A percentile compares a stretch with the other conserved stretches of the same genome.
Evolutionary conservation across 179 eudicot genomes (phyloP).

Genomic region (Sideroxylon spinosum): DNA sequence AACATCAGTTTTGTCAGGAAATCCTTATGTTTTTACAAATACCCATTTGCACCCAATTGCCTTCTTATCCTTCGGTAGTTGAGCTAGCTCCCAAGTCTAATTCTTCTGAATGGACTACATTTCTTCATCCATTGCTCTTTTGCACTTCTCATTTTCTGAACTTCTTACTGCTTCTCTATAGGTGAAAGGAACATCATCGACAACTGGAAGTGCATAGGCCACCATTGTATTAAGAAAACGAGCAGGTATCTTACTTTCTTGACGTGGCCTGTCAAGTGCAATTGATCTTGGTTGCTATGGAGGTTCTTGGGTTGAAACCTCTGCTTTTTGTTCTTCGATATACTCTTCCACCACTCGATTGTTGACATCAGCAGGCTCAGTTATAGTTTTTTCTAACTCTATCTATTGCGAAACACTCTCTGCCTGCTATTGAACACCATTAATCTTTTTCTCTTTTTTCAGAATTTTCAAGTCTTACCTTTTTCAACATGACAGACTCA

Average conservation of each 20-base stretch:
- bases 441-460: background rate
- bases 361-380: no score
- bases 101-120: background rate
- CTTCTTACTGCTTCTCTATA: no score
- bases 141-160: background rate
- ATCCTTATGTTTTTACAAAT: background rate
- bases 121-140: background rate
- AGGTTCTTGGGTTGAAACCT: background rate
- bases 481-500: constrained; percentile 2
- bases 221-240: background rate
- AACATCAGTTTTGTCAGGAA: background rate
- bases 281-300: background rate
- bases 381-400: background rate
- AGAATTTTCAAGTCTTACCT: background rate
- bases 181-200: background rate
- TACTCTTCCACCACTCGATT: no score
- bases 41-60: background rate
- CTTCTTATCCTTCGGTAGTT: background rate
- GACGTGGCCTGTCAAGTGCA: no score
- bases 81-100: background rate
- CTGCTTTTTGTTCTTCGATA: no score
- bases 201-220: constrained; percentile 1
- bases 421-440: no score
- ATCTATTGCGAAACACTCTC: background rate
- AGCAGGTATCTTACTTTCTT: background rate